Conservation (phyloP, 2,329 filamentous ascomycete genomes). For the Aspergillus amoenus region DNA sequence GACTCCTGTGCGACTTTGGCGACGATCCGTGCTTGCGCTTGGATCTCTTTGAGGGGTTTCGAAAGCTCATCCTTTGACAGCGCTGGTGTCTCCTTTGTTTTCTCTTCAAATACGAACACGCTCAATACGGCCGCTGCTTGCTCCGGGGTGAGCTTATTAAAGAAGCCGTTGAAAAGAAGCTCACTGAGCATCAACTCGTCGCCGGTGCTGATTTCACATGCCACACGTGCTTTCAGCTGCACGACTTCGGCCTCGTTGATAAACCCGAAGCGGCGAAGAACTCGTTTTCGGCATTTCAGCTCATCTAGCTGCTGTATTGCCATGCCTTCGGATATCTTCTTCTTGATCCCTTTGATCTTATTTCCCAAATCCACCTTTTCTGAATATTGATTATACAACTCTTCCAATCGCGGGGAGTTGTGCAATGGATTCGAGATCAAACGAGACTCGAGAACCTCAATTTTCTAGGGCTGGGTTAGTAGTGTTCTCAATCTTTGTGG, state of each 20-base stretch:
- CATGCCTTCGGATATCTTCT: conserved; percentile 78
- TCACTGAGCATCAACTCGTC: conserved; percentile 93
- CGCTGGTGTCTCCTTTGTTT: conserved; percentile 69
- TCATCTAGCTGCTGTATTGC: conserved; percentile 93
- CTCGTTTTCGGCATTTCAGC: conserved; percentile 91
- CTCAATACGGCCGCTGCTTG: conserved; percentile 82
- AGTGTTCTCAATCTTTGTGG: not conserved
- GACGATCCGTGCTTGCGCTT: conserved; percentile 80
- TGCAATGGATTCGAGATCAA: conserved; percentile 87
- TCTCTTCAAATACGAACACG: conserved; percentile 97
- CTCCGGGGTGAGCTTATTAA: conserved; percentile 91
- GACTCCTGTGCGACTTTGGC: conserved; percentile 94
- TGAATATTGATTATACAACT: conserved; percentile 83
- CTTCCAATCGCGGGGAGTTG: conserved; percentile 78
- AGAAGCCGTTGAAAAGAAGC: conserved; percentile 94
- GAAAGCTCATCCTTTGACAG: conserved; percentile 76
- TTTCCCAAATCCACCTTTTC: conserved; percentile 72
- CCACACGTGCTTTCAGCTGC: conserved; percentile 93
- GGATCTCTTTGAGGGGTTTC: conserved; percentile 83
- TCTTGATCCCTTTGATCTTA: conserved; percentile 85
- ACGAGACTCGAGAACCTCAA: conserved; percentile 91
- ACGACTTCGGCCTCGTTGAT: conserved; percentile 96
- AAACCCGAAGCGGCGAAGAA: conserved; percentile 89
- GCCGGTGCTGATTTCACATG: conserved; percentile 95
- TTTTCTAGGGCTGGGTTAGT: conserved; percentile 63